Evolutionary conservation across 2,329 filamentous ascomycete species (phyloP).

Genomic region (Venturia effusa): DNA sequence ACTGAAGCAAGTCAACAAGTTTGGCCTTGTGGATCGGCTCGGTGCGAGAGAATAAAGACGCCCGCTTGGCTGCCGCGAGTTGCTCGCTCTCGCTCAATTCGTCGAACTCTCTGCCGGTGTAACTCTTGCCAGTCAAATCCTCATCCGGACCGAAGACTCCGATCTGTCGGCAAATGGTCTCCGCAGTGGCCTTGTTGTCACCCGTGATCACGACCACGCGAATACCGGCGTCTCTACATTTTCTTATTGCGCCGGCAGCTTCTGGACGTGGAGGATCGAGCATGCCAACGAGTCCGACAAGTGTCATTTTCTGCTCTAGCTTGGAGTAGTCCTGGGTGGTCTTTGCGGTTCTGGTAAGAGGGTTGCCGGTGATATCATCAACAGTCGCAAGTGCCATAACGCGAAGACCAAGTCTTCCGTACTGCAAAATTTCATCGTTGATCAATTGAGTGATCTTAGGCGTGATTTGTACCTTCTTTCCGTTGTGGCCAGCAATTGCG

Average conservation of each 20-base stretch:
- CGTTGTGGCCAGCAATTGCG: slow-evolving; percentile 64
- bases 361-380: slow-evolving; percentile 61
- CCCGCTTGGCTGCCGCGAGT: slow-evolving; percentile 70
- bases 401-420: slow-evolving; percentile 84
- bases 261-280: slow-evolving; percentile 91
- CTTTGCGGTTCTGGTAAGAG: slow-evolving; percentile 63
- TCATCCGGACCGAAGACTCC: slow-evolving; percentile 79
- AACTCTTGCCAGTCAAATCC: slow-evolving; percentile 84
- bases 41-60: slow-evolving; percentile 89
- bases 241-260: slow-evolving; percentile 71
- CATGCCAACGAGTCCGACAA: slow-evolving; percentile 92
- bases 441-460: slow-evolving; percentile 60
- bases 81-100: slow-evolving; percentile 68
- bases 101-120: slow-evolving; percentile 90
- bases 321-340: slow-evolving; percentile 73
- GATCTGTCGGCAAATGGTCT: slow-evolving; percentile 95
- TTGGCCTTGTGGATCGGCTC: slow-evolving; percentile 97
- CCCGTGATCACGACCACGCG: slow-evolving; percentile 96
- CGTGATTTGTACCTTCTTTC: slow-evolving; percentile 63
- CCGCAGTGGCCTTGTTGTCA: slow-evolving; percentile 94
- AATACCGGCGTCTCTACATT: slow-evolving; percentile 89
- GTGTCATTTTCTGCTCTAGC: slow-evolving; percentile 87
- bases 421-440: slow-evolving; percentile 71
- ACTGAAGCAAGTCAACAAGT: slow-evolving; percentile 91
- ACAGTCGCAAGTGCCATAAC: slow-evolving; percentile 87